A percentile compares a stretch with the other conserved stretches of the same genome.
phyloP scores from a whole-genome alignment of 306 rosid genomes.

The Vigna trinervia region DNA sequence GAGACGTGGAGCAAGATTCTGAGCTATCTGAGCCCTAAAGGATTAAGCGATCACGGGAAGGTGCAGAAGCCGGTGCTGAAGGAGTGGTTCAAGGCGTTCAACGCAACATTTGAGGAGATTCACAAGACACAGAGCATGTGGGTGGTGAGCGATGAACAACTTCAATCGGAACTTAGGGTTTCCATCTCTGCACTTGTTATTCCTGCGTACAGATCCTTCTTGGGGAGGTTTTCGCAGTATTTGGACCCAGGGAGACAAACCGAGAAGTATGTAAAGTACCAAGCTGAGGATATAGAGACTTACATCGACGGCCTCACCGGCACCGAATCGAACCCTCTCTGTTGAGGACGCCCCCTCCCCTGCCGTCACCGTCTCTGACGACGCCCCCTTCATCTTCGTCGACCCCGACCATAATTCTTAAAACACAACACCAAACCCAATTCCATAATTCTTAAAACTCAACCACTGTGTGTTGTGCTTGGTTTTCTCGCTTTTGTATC shows the following conservation, averaged over 20 bases:
- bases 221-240: slow-evolving; percentile 77
- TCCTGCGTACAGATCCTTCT: slow-evolving; percentile 78
- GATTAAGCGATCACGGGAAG: slow-evolving; percentile 63
- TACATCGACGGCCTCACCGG: slow-evolving; percentile 73
- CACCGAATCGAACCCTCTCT: slow-evolving; percentile 65
- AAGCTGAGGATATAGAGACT: slow-evolving; percentile 79
- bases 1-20: slow-evolving; percentile 79
- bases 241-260: slow-evolving; percentile 73
- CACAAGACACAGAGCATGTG: slow-evolving; percentile 84
- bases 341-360: slow-evolving; percentile 53
- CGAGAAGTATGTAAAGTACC: slow-evolving; percentile 81
- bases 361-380: slow-evolving; percentile 55
- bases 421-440: no score
- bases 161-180: slow-evolving; percentile 84
- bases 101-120: slow-evolving; percentile 72
- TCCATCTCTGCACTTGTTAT: slow-evolving; percentile 79
- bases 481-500: no score
- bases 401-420: no score
- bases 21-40: slow-evolving; percentile 65
- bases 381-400: slow-evolving; percentile 50
- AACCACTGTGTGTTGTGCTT: no score
- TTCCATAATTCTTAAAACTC: no score
- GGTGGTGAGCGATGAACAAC: slow-evolving; percentile 90
- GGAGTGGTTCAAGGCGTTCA: slow-evolving; percentile 84
- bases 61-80: slow-evolving; percentile 70